Percentiles rank a stretch among this genome's conserved stretches.
phyloP scores from a whole-genome alignment of 1,284 basidiomycete species.

The Pascua sp. region DNA sequence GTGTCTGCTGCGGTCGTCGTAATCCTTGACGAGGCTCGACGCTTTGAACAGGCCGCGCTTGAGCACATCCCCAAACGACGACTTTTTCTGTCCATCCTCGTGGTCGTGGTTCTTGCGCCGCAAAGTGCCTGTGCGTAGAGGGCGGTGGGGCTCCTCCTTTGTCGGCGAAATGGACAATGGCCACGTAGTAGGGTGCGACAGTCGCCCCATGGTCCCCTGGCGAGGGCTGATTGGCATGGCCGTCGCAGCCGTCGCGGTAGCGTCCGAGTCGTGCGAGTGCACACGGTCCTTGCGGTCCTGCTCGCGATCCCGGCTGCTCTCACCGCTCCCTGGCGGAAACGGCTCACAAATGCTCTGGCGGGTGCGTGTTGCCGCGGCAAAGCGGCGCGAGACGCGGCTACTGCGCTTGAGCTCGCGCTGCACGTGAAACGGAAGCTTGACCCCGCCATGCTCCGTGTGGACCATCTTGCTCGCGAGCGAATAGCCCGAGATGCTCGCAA shows the following conservation, averaged over 20 bases:
- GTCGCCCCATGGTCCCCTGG: not conserved
- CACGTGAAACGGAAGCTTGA: slow-evolving; percentile 31
- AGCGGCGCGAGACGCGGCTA: slow-evolving; percentile 14
- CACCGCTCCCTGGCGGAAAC: not conserved
- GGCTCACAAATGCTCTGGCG: slow-evolving; percentile 10
- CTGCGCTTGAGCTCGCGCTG: slow-evolving; percentile 14
- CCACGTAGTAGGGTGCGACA: not conserved
- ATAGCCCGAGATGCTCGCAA: slow-evolving; percentile 8
- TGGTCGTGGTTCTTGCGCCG: slow-evolving; percentile 24
- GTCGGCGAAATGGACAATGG: slow-evolving; percentile 1
- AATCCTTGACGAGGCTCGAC: slow-evolving; percentile 33
- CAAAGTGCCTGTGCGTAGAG: slow-evolving; percentile 8
- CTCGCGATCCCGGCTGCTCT: not conserved
- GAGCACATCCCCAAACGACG: slow-evolving; percentile 29
- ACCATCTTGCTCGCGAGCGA: slow-evolving; percentile 34
- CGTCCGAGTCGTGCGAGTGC: slow-evolving; percentile 16
- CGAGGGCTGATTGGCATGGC: not conserved
- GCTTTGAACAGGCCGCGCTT: slow-evolving; percentile 41
- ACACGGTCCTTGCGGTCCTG: slow-evolving; percentile 6
- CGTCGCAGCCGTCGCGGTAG: slow-evolving; percentile 1
- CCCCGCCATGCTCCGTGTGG: slow-evolving; percentile 45
- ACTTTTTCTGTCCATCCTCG: slow-evolving; percentile 25
- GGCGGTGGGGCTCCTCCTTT: slow-evolving; percentile 11
- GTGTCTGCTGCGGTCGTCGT: slow-evolving; percentile 12
- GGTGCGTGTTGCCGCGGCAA: slow-evolving; percentile 12